Evolutionary conservation across 768 basidiomycete species (phyloP).

Genomic region (Calvatia gigantea): DNA sequence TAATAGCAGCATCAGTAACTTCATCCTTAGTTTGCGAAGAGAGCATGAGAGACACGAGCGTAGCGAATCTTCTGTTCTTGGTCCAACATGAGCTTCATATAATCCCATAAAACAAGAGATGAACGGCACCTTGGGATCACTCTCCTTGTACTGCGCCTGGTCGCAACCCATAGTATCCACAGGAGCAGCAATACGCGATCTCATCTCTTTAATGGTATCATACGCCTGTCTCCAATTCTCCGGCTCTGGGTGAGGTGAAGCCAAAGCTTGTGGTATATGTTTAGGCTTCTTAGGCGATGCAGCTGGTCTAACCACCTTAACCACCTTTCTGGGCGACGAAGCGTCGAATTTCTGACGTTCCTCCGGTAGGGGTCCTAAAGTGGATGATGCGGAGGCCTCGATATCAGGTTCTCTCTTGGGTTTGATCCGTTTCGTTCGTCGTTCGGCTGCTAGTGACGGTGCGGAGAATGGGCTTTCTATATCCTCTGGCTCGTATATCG

Average conservation of each 20-base stretch:
- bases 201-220: conserved; percentile 72
- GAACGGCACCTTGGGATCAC: conserved; percentile 56
- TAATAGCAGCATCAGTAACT: conserved; percentile 77
- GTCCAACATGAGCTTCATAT: background rate
- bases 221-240: conserved; percentile 67
- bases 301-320: background rate
- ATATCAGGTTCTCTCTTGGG: background rate
- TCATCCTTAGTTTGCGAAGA: conserved; percentile 96
- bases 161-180: conserved; percentile 94
- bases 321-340: background rate
- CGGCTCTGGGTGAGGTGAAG: conserved; percentile 65
- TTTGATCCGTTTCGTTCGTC: conserved; percentile 5
- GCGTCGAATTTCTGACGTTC: conserved; percentile 3
- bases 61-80: conserved; percentile 79
- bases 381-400: background rate
- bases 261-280: conserved; percentile 49
- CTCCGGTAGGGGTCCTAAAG: background rate
- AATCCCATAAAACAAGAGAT: background rate
- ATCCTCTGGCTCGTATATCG: conserved; percentile 1
- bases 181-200: conserved; percentile 68
- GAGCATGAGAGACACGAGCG: conserved; percentile 90
- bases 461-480: background rate
- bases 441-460: background rate
- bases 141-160: conserved; percentile 58
- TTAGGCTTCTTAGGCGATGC: conserved; percentile 43